These are phyloP conservation scores for Theobroma cacao DNA, from an alignment of 345 rosid species.

Conservation along the genomic window DNA sequence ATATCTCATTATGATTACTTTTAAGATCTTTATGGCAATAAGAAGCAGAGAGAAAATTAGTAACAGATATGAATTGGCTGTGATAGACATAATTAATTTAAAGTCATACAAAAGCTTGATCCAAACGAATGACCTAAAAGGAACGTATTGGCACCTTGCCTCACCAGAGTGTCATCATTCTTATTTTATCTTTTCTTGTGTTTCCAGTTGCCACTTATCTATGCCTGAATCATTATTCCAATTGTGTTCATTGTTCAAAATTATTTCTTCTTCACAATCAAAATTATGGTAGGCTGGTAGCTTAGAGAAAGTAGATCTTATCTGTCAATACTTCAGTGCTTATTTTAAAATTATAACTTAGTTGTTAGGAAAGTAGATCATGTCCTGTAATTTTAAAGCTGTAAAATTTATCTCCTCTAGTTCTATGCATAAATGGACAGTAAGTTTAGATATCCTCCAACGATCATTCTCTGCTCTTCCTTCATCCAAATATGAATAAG, in stretches of 20 bases:
- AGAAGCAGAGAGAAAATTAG: background rate
- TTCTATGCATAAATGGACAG: background rate
- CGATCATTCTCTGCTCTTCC: background rate
- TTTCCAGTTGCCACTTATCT: background rate
- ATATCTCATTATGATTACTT: background rate
- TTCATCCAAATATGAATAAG: background rate
- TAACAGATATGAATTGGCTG: background rate
- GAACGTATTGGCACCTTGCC: background rate
- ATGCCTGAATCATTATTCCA: background rate
- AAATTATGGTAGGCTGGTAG: background rate
- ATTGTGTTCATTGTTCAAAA: background rate
- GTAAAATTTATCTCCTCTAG: background rate
- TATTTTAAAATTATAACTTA: too few relatives aligned
- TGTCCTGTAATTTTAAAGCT: too few relatives aligned
- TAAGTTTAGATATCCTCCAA: background rate
- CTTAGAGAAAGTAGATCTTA: background rate
- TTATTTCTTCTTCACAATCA: background rate
- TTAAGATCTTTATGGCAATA: background rate
- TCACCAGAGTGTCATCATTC: background rate
- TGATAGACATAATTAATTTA: background rate
- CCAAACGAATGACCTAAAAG: background rate
- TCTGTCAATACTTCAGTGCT: background rate
- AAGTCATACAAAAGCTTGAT: too few relatives aligned
- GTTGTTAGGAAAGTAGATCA: too few relatives aligned
- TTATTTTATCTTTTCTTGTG: background rate